Conservation (phyloP, 2,329 filamentous ascomycete species). For the Fusarium sacchari region DNA sequence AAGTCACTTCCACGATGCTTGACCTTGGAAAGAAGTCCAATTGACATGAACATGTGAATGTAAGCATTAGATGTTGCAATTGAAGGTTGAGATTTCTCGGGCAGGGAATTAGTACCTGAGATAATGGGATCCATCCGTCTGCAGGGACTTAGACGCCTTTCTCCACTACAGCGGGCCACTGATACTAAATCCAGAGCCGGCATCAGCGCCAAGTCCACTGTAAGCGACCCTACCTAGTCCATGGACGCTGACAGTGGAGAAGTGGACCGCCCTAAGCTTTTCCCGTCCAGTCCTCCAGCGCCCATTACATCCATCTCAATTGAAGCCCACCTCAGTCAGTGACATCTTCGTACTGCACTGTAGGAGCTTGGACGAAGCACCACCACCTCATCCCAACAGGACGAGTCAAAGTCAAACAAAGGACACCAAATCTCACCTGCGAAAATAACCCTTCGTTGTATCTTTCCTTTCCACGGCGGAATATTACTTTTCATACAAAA, state of each 20-base stretch:
- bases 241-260: slow-evolving; percentile 1
- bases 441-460: neutral
- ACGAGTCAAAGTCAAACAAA: slow-evolving; percentile 13
- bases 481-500: neutral
- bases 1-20: neutral
- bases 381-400: slow-evolving; percentile 25
- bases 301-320: slow-evolving; percentile 4
- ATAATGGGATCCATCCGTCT: too few species aligned
- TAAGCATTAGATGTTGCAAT: neutral
- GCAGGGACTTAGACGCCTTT: neutral
- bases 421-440: neutral
- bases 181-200: slow-evolving; percentile 30
- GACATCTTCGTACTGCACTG: slow-evolving; percentile 11
- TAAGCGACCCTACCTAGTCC: slow-evolving; percentile 17
- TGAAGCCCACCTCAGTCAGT: slow-evolving; percentile 4
- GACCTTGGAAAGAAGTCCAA: neutral
- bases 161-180: slow-evolving; percentile 4
- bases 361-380: slow-evolving; percentile 22
- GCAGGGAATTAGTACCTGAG: neutral
- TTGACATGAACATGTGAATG: neutral
- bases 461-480: neutral
- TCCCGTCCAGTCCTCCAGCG: neutral
- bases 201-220: slow-evolving; percentile 29
- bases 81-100: neutral
- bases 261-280: slow-evolving; percentile 5